Conservation (phyloP, 1,284 basidiomycete genomes). For the Sporisorium reilianum region DNA sequence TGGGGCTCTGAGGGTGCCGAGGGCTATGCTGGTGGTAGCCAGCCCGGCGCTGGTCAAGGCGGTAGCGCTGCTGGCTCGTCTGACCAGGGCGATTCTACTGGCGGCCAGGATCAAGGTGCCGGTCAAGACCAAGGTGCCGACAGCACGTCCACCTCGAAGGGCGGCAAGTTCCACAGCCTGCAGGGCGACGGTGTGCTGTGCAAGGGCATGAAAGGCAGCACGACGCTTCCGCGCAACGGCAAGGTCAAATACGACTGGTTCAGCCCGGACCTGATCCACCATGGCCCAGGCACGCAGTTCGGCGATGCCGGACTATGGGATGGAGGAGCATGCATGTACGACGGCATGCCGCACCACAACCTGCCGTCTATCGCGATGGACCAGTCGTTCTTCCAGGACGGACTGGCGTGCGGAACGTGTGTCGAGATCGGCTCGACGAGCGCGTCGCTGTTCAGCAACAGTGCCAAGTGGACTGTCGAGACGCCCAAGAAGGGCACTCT, state of each 20-base stretch:
- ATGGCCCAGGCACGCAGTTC: constrained; percentile 42
- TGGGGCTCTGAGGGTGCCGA: background rate
- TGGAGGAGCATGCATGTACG: constrained; percentile 49
- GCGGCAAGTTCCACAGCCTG: background rate
- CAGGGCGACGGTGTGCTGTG: constrained; percentile 10
- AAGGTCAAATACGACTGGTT: constrained; percentile 30
- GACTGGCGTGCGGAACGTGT: constrained; percentile 47
- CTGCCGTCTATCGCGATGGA: constrained; percentile 48
- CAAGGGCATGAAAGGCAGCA: constrained; percentile 25
- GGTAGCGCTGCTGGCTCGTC: background rate
- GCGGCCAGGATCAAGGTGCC: background rate
- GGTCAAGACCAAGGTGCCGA: background rate
- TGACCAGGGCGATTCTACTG: background rate
- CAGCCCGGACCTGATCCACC: constrained; percentile 28
- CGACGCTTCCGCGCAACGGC: constrained; percentile 6
- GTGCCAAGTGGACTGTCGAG: constrained; percentile 29
- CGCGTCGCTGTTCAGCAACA: constrained; percentile 33
- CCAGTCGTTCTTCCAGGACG: constrained; percentile 42
- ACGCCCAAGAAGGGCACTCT: constrained; percentile 16
- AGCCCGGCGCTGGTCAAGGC: background rate
- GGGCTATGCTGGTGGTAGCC: background rate
- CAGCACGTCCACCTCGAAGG: background rate
- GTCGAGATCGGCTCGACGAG: constrained; percentile 40
- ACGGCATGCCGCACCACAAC: constrained; percentile 36
- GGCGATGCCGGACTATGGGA: constrained; percentile 36